Evolutionary conservation across 1,139 yeast genomes (phyloP).

Genomic region (Geotrichum reessii): DNA sequence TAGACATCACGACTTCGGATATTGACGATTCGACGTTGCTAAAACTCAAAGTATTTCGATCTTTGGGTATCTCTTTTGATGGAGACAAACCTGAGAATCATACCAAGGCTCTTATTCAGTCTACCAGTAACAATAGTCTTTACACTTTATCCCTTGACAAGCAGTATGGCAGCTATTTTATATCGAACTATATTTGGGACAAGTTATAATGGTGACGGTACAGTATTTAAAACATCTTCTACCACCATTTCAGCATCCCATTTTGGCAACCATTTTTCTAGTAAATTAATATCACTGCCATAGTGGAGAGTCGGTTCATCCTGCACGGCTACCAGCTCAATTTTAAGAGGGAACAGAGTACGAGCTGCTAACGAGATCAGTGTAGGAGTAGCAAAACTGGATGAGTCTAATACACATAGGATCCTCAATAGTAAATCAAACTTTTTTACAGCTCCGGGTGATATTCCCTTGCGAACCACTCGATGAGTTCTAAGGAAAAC

Average conservation of each 20-base stretch:
- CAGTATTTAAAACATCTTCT: conserved; percentile 45
- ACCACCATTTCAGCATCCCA: conserved; percentile 46
- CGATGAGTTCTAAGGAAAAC: conserved; percentile 48
- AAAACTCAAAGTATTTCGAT: conserved; percentile 37
- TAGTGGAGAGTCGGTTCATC: conserved; percentile 49
- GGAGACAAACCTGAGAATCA: conserved; percentile 33
- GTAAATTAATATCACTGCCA: conserved; percentile 47
- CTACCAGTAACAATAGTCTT: conserved; percentile 45
- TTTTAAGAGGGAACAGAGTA: conserved; percentile 44
- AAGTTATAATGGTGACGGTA: conserved; percentile 43
- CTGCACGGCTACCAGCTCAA: conserved; percentile 38
- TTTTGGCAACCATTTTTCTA: conserved; percentile 39
- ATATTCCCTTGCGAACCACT: conserved; percentile 46
- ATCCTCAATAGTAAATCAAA: conserved; percentile 40
- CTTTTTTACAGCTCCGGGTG: conserved; percentile 43
- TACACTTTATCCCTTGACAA: conserved; percentile 52
- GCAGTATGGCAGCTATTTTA: conserved; percentile 56
- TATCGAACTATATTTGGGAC: conserved; percentile 71
- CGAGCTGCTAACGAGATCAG: conserved; percentile 46
- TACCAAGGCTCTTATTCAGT: conserved; percentile 46
- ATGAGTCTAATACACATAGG: conserved; percentile 41
- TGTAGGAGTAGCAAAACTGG: conserved; percentile 46
- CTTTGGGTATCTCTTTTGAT: conserved; percentile 37
- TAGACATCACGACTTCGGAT: conserved; percentile 29
- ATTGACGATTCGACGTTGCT: conserved; percentile 37